Evolutionary conservation across 352 stramenopile genomes (phyloP), one percentile per base, ranked within the genome.

Genomic region (Pythium sukuiense): DNA sequence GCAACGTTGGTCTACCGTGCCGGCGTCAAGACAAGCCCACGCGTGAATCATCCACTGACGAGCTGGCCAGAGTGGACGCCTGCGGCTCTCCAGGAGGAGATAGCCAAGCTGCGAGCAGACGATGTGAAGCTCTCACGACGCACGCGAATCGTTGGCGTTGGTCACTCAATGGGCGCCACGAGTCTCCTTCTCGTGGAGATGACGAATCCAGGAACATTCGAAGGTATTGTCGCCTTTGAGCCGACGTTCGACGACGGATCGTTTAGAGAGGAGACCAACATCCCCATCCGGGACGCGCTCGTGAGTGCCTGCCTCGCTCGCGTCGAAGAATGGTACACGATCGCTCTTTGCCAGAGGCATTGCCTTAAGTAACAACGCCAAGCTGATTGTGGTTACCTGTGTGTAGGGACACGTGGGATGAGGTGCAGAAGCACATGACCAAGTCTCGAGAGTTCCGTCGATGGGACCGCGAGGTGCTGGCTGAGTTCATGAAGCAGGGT

Each of bases 181-280:
- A 35, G 74, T 5, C 65, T 85, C 39, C 70, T 77, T 46, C 76
- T 75, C 45, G 71, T 69, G 27, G 77, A 85, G 49, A 54, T 79
- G 12, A 59, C 58, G 7, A 65, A 74, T 26, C 76, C 77, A 0
- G 77, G 77, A 11, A 82, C 74, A 0, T 80, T 85, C 46, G 54
- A 73, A 1, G 60, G 63, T 0, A 71, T 85, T 27, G 69, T 76
- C 18, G 52, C 74, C 5, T 85, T 85, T 39, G 77, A 85, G 37
- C 77, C 74, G 35, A 11, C 35, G 12, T 41, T 41, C 9, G 12
- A 41, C 35, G 35, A 41, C 3, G 35, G 35, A 11, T 41, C 35
- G 6, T 41, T 41, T 11, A 14, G 6, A 6, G 2, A 6, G 6
- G 35, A 11, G 35, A 14, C 7, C 2, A 14, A 41, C 35, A 11